Base-by-base conservation (phyloP, 2,329 filamentous ascomycete genomes). In the Ambrosiella beaveri region DNA sequence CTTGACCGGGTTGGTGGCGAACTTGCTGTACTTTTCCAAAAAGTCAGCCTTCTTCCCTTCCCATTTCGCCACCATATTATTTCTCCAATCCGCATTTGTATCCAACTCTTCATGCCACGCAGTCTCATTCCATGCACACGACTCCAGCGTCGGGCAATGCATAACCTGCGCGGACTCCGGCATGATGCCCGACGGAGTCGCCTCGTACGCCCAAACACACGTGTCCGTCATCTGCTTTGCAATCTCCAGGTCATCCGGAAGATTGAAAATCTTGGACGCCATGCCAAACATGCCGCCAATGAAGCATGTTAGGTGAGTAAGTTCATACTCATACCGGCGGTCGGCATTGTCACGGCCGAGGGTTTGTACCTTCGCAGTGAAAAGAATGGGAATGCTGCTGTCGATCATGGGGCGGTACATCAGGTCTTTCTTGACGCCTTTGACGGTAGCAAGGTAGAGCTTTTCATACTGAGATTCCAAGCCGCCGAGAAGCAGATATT, bases 361-460 rank as follows among this genome's bases (percentile, higher is more conserved):
- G 8, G 76, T 74, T 52, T 66, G 71, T n/a, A 79, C 68, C 63
- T 81, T 81, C 27, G 85, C 84, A 0, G 86, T 80, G 61, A 93
- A 81, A 2, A 93, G 75, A n/a, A 93, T 78, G 61, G 91, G 80
- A 56, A 78, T 78, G 57, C 79, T 44, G 6, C 76, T 73, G 37
- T 79, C 77, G 17, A 81, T 77, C 80, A 93, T 85, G 0, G 89
- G 88, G 4, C 84, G 78, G 70, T 81, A 95, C 59, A 95, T 79
- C 8, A 95, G 75, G 67, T 86, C 77, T 62, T 88, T 76, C 63
- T 85, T 85, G 40, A 84, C 79, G 0, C 81, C 81, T 4, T 84
- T 78, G 37, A 84, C 78, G 3, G 81, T 78, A 59, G 78, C 79
- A 59, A 84, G 75, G 66, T 94, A 88, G 70, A 95, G 78, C 17